Conservation (phyloP, 345 rosid genomes). For the Odontarrhena argentea region DNA sequence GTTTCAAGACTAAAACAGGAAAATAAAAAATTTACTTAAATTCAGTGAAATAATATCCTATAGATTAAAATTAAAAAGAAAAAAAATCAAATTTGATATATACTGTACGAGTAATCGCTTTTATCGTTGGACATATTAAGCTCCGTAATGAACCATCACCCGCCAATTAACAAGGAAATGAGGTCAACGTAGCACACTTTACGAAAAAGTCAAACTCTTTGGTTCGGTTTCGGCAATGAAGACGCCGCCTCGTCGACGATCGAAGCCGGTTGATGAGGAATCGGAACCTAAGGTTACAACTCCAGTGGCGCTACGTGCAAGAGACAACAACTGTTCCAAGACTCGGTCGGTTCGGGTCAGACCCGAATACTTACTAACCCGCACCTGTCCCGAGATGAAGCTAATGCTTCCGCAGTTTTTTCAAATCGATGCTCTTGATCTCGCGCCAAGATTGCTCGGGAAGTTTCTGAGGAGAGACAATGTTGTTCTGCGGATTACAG, state of each 20-base stretch:
- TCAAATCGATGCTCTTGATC: conserved; percentile 80
- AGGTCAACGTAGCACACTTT: conserved; percentile 22
- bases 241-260: conserved; percentile 40
- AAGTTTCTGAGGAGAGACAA: conserved; percentile 76
- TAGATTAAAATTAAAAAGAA: too few species aligned
- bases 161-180: conserved; percentile 28
- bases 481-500: conserved; percentile 82
- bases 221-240: conserved; percentile 23
- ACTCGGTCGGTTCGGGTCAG: conserved; percentile 40
- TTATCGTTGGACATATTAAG: too few species aligned
- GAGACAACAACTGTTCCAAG: conserved; percentile 26
- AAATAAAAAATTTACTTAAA: too few species aligned
- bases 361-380: conserved; percentile 33
- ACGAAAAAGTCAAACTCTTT: conserved; percentile 15
- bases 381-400: conserved; percentile 30
- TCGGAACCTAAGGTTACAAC: conserved; percentile 19
- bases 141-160: conserved; percentile 11
- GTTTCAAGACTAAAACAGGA: too few species aligned
- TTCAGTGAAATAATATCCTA: too few species aligned
- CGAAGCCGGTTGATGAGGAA: conserved; percentile 42
- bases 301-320: conserved; percentile 18
- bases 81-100: too few species aligned
- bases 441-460: conserved; percentile 93
- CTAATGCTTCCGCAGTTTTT: conserved; percentile 69
- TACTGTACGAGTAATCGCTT: too few species aligned